Base-by-base conservation (phyloP, 1,284 basidiomycete species). In the Earliella scabrosa region DNA sequence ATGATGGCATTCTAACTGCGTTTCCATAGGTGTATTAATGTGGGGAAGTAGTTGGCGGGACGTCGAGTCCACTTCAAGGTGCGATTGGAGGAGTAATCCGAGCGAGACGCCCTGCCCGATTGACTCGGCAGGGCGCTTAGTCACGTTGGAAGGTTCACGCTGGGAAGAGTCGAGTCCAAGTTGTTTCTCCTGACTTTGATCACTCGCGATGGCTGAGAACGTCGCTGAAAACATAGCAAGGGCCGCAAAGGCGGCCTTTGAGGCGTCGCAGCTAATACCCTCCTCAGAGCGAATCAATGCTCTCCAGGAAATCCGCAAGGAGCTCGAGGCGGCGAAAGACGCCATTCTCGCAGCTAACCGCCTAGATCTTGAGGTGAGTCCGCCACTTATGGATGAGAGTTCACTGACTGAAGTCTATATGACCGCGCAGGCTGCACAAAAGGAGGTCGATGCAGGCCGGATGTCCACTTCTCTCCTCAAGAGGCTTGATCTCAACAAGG, bases 381-480 rank as follows among this genome's bases (percentile, higher is more conserved):
- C 60, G 71, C 49, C 13, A 46, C 45, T 9, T 4, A 14, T 14
- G 16, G 8, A 23, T 36, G 6, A 6, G 20, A 18, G 35, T 31
- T 38, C 18, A 40, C 18, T 35, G 18, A 41, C 38, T 20, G 4
- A 18, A 11, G 27, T n/a, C 4, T 49, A 13, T 24, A 29, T 50
- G 21, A 16, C 10, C 20, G 5, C 45, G 3, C 64, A 92, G 87
- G 89, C 89, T 31, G 96, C 95, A 0, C 80, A 85, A 68, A 73
- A 68, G 6, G 90, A 95, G 55, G 94, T 95, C 9, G 83, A 85
- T 35, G 82, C 88, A 1, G 95, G 95, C 3, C 86, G 88, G 38
- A 93, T 99, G 74, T 91, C 94, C 0, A 74, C 80, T 2, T 86
- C 95, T 1, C 77, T 99, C 45, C 77, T 97, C 16, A 92, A 90